Conservation (phyloP, 192 early-diverging fungal species). For the Coemansia umbellata region DNA sequence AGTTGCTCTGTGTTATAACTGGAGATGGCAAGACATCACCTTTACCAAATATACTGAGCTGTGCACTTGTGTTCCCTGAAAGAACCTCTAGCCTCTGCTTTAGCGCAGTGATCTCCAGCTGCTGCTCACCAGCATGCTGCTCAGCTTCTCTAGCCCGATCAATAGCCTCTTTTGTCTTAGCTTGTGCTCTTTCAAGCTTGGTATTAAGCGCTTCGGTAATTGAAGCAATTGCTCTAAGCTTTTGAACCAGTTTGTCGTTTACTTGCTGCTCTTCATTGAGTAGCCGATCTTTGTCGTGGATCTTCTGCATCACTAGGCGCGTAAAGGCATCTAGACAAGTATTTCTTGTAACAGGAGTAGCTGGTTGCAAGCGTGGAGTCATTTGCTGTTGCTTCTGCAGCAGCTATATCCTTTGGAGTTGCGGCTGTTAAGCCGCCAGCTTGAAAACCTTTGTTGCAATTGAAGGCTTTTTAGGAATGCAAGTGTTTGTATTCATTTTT, state of each 20-base stretch:
- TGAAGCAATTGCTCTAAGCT: constrained; percentile 5
- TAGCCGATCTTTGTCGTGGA: background rate
- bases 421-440: too few species aligned
- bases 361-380: background rate
- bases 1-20: background rate
- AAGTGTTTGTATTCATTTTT: too few species aligned
- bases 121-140: background rate
- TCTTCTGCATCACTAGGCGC: background rate
- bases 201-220: background rate
- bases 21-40: constrained; percentile 3
- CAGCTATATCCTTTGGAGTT: too few species aligned
- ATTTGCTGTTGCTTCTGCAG: constrained; percentile 2
- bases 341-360: background rate
- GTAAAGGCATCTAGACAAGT: background rate
- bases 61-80: background rate
- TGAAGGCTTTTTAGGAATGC: too few species aligned
- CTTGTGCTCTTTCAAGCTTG: background rate
- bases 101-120: background rate
- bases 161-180: background rate
- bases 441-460: too few species aligned
- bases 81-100: constrained; percentile 10
- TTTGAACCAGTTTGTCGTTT: constrained; percentile 15
- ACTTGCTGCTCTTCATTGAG: constrained; percentile 14
- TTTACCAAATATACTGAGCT: background rate
- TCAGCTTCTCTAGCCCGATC: constrained; percentile 1